Evolutionary conservation across 2,329 filamentous ascomycete genomes (phyloP), one percentile per base, ranked within the genome.

Genomic region (Penicillium sp.): DNA sequence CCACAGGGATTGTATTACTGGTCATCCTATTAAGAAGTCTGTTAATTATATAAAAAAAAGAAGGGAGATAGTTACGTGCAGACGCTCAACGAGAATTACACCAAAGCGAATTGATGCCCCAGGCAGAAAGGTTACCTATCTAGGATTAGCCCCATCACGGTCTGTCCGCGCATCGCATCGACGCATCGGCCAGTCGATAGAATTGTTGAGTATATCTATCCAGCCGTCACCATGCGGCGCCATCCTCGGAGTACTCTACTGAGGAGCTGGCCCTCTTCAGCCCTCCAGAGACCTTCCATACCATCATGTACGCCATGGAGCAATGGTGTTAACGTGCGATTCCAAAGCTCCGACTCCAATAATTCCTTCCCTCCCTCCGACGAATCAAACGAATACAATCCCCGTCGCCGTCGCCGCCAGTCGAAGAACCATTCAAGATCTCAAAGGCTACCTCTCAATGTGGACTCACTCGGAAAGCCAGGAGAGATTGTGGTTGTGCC

Each of bases 401-500:
- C 38, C 38, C 38, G 52, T 35, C 52, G 52, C 26, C 52, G 26
- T 33, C 45, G 57, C 26, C 57, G 53, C 38, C 60, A 52, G 22
- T 42, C 16, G n/a, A 37, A 42, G 46, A 48, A 25, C 56, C 11
- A 16, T 2, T 42, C 35, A 1, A 37, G 57, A 28, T 10, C 22
- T 16, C 25, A 52, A 37, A 68, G 52, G 52, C 65, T 73, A 4
- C 48, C 68, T 7, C 70, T 79, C 8, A 71, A 70, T 37, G 71
- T 77, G 30, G 65, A 73, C 40, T 61, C 73, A 1, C 63, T 79
- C 8, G 78, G 78, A 30, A 69, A 75, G 52, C 76, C 76, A 1
- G 76, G 72, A 3, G 70, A 78, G 53, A 71, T 79, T 6, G 63
- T 79, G 28, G 68, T 79, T 26, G 67, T 79, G 8, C 66, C 68